Percentiles rank a stretch among this genome's conserved stretches.
These are phyloP conservation scores for Phaeotremella fagi DNA, from an alignment of 768 basidiomycete genomes.

Conservation along the genomic window DNA sequence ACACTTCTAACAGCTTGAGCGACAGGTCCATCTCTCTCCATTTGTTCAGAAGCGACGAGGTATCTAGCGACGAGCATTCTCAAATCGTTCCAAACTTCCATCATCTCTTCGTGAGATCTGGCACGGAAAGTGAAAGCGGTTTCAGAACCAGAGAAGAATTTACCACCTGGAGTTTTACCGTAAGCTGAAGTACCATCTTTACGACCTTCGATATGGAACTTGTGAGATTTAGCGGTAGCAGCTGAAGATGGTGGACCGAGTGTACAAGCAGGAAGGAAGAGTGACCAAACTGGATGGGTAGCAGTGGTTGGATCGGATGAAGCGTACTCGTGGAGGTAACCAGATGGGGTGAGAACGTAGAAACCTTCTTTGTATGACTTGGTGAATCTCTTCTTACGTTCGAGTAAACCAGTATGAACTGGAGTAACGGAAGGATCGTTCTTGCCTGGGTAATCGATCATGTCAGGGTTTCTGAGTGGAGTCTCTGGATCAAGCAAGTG, in stretches of 20 bases:
- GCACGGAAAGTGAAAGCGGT: constrained; percentile 83
- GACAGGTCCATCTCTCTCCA: constrained; percentile 87
- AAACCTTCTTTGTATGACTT: constrained; percentile 77
- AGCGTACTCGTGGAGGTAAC: constrained; percentile 88
- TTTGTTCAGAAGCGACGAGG: constrained; percentile 85
- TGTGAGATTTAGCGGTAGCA: constrained; percentile 67
- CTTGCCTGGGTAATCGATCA: constrained; percentile 79
- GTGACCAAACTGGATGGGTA: constrained; percentile 64
- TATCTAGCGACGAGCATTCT: constrained; percentile 89
- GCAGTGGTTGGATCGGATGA: constrained; percentile 63
- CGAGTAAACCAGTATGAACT: constrained; percentile 82
- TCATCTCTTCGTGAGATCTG: constrained; percentile 89
- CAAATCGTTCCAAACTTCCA: constrained; percentile 99
- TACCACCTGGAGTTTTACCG: constrained; percentile 47
- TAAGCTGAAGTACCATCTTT: constrained; percentile 68
- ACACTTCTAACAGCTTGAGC: constrained; percentile 83
- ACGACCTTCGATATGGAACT: constrained; percentile 93
- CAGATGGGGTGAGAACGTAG: constrained; percentile 90
- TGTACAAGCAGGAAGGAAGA: constrained; percentile 93
- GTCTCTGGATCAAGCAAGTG: constrained; percentile 97
- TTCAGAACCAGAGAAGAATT: constrained; percentile 50
- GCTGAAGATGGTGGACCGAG: constrained; percentile 79
- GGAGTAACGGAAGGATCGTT: constrained; percentile 79
- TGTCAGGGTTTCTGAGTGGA: constrained; percentile 58
- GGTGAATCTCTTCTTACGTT: constrained; percentile 94